These are phyloP conservation scores for Gaeumannomyces sp. DNA, from an alignment of 2,329 filamentous ascomycete genomes.

Conservation along the genomic window DNA sequence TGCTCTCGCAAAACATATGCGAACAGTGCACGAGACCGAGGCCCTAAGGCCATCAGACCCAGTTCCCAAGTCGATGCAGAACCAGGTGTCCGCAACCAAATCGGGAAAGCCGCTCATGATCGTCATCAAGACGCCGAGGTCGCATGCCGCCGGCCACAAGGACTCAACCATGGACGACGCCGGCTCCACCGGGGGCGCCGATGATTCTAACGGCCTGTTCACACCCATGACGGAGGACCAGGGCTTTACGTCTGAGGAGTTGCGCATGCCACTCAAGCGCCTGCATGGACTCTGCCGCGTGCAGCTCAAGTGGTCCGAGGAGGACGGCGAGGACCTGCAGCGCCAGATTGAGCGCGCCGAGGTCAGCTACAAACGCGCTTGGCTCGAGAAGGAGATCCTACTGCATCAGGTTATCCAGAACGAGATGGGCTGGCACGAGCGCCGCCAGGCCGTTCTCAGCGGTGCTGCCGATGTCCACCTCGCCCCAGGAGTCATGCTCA, in stretches of 20 bases:
- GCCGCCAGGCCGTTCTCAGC: constrained; percentile 48
- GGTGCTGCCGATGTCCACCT: constrained; percentile 36
- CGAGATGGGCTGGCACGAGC: constrained; percentile 60
- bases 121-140: constrained; percentile 55
- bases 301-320: constrained; percentile 67
- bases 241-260: constrained; percentile 60
- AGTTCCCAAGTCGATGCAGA: constrained; percentile 62
- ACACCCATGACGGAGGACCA: constrained; percentile 49
- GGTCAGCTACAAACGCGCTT: constrained; percentile 61
- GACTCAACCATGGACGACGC: constrained; percentile 31
- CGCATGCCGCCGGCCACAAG: constrained; percentile 51
- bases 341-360: constrained; percentile 62
- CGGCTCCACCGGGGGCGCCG: constrained; percentile 18
- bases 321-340: constrained; percentile 58
- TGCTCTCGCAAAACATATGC: constrained; percentile 95
- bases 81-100: constrained; percentile 33
- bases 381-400: constrained; percentile 73
- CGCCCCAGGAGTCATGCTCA: background rate
- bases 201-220: constrained; percentile 48
- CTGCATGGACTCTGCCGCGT: constrained; percentile 63
- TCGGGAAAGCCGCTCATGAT: constrained; percentile 51
- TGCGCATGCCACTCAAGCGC: constrained; percentile 50
- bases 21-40: constrained; percentile 96
- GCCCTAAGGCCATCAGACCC: constrained; percentile 75
- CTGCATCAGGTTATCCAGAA: constrained; percentile 64